Evolutionary conservation across 805 yeast species (phyloP).

Genomic region (Lipomyces orientalis): DNA sequence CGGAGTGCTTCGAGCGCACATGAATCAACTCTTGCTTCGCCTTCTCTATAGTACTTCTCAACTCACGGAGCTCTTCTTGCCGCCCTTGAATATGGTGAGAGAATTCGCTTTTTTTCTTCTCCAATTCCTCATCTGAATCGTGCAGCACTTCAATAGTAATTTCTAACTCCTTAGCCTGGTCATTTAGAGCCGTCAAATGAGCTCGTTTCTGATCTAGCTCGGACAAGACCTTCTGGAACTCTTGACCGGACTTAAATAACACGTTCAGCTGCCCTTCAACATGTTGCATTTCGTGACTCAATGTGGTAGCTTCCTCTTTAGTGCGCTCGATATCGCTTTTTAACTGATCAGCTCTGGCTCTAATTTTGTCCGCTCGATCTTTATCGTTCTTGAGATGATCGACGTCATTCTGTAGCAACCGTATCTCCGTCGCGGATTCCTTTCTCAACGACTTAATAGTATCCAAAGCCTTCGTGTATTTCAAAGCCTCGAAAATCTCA

Average conservation of each 20-base stretch:
- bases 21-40: slow-evolving; percentile 41
- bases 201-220: slow-evolving; percentile 63
- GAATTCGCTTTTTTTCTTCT: slow-evolving; percentile 52
- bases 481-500: slow-evolving; percentile 94
- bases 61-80: slow-evolving; percentile 39
- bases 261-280: slow-evolving; percentile 64
- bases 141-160: slow-evolving; percentile 54
- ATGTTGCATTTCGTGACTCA: slow-evolving; percentile 57
- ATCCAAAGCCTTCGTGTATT: slow-evolving; percentile 88
- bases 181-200: slow-evolving; percentile 52
- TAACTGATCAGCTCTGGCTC: slow-evolving; percentile 54
- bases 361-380: slow-evolving; percentile 68
- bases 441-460: slow-evolving; percentile 75
- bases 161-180: slow-evolving; percentile 60
- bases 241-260: slow-evolving; percentile 77
- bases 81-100: slow-evolving; percentile 41
- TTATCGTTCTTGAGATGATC: slow-evolving; percentile 76
- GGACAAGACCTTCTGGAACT: slow-evolving; percentile 74
- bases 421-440: slow-evolving; percentile 76
- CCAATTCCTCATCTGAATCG: slow-evolving; percentile 53
- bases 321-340: slow-evolving; percentile 53
- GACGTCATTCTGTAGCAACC: slow-evolving; percentile 76
- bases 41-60: slow-evolving; percentile 40
- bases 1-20: slow-evolving; percentile 47
- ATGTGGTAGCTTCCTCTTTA: slow-evolving; percentile 54